Evolutionary conservation across 1,139 yeast genomes (phyloP).

Genomic region (Candida pseudocylindracea): DNA sequence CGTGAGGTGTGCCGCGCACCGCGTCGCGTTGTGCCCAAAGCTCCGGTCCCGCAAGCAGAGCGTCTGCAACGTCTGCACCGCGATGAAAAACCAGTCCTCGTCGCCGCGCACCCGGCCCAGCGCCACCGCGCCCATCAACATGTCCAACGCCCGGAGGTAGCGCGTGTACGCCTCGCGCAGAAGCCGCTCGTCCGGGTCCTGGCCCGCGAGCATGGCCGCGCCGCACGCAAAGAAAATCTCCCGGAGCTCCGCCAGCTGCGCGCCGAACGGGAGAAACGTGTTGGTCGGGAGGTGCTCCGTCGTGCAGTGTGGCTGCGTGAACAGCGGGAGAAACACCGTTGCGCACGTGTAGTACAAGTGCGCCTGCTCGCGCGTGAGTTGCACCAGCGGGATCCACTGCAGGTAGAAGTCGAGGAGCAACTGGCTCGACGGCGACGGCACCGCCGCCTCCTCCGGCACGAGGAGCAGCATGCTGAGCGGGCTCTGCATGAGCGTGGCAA

Average conservation of each 20-base stretch:
- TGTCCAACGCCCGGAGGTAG: conserved; percentile 1
- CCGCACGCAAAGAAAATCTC: conserved; percentile 3
- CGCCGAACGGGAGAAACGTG: no score
- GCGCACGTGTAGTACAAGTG: no score
- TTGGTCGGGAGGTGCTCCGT: no score
- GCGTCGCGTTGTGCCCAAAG: conserved; percentile 8
- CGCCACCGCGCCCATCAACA: conserved; percentile 1
- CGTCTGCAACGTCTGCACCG: conserved; percentile 9
- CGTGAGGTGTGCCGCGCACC: conserved; percentile 9
- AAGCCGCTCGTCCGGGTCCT: conserved; percentile 1
- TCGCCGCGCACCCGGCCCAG: conserved; percentile 1
- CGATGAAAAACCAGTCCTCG: conserved; percentile 12
- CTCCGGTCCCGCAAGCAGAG: conserved; percentile 11
- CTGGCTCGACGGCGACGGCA: no score
- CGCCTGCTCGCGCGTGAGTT: no score
- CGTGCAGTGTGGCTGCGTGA: no score
- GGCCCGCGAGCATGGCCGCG: conserved; percentile 2
- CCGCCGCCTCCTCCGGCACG: no score
- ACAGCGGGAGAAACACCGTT: no score
- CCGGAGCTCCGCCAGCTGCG: not conserved
- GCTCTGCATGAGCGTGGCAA: no score
- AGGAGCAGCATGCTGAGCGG: no score
- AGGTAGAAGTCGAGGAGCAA: no score
- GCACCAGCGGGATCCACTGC: no score
- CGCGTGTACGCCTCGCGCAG: conserved; percentile 1